phyloP scores from a whole-genome alignment of 116 monocot genomes.

The Papilionanthe hybrid region DNA sequence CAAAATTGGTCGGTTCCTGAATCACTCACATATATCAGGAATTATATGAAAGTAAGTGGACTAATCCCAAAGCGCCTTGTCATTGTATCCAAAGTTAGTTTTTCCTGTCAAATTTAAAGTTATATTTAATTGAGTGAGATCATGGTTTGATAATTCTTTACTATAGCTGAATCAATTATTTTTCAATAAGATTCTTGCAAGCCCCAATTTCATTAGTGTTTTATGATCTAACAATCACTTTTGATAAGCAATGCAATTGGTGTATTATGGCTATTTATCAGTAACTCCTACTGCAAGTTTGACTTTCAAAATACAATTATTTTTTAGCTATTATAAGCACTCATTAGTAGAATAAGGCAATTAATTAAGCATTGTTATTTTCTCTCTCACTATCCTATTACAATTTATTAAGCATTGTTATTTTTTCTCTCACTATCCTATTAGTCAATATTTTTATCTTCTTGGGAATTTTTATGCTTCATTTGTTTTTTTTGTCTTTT shows the following conservation, averaged over 20 bases:
- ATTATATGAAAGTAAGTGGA: conserved; percentile 65
- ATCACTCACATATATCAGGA: conserved; percentile 41
- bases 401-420: too few relatives aligned
- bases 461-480: not conserved
- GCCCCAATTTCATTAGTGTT: not conserved
- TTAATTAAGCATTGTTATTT: not conserved
- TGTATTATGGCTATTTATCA: too few relatives aligned
- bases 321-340: not conserved
- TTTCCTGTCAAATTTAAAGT: not conserved
- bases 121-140: not conserved
- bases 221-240: too few relatives aligned
- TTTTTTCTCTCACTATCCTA: not conserved
- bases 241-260: too few relatives aligned
- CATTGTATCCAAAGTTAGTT: not conserved
- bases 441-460: not conserved
- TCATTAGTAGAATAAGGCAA: not conserved
- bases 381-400: not conserved
- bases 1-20: conserved; percentile 88
- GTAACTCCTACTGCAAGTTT: not conserved
- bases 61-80: not conserved
- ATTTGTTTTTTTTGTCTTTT: not conserved
- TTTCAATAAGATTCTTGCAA: not conserved
- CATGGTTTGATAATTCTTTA: not conserved
- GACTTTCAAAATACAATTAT: not conserved
- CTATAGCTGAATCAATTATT: too few relatives aligned